These are phyloP conservation scores for Grigorovia yakushimaensis DNA, from an alignment of 805 yeast genomes.

Conservation along the genomic window DNA sequence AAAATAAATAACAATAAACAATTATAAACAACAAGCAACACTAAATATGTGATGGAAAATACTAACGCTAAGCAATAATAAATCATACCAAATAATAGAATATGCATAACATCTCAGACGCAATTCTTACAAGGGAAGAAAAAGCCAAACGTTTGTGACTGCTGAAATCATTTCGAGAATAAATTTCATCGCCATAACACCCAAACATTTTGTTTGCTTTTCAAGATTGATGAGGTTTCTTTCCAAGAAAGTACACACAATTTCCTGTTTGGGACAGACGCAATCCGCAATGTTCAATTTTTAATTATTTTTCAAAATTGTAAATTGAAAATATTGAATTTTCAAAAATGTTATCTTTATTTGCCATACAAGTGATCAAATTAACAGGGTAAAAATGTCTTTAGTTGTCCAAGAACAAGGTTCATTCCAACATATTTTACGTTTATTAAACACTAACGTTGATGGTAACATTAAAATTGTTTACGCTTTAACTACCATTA, in stretches of 20 bases:
- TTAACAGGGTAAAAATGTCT: constrained; percentile 47
- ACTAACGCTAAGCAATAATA: no score
- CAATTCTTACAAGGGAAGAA: no score
- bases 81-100: no score
- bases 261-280: background rate
- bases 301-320: background rate
- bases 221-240: background rate
- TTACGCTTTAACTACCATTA: constrained; percentile 99
- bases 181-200: no score
- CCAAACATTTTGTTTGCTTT: background rate
- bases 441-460: constrained; percentile 99
- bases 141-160: no score
- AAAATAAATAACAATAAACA: no score
- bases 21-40: no score
- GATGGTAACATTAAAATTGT: constrained; percentile 99
- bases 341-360: background rate
- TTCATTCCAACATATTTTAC: constrained; percentile 99
- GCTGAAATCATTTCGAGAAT: no score
- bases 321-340: background rate
- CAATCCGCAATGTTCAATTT: background rate
- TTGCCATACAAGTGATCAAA: background rate
- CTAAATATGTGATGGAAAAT: no score
- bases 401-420: constrained; percentile 98
- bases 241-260: background rate
- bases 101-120: no score